phyloP scores from a whole-genome alignment of 2,329 filamentous ascomycete species.

The Chaetothyriales sp. region DNA sequence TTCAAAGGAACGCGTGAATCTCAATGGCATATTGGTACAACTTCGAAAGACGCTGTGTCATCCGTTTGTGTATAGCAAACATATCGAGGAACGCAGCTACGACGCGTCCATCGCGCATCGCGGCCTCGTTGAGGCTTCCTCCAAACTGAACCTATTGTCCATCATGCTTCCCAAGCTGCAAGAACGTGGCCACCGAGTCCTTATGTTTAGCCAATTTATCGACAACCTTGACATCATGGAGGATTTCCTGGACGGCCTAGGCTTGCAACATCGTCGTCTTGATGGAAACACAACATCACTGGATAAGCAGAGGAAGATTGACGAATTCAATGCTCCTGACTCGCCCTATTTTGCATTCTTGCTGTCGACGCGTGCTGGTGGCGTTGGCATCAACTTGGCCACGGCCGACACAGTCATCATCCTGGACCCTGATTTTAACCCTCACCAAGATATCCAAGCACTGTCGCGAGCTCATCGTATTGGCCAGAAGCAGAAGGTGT shows the following conservation, averaged over 20 bases:
- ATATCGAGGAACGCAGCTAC: conserved; percentile 71
- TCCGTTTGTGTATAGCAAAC: conserved; percentile 82
- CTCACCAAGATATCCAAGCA: conserved; percentile 93
- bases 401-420: conserved; percentile 98
- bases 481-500: conserved; percentile 86
- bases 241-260: conserved; percentile 71
- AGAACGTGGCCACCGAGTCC: conserved; percentile 72
- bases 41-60: conserved; percentile 89
- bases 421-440: conserved; percentile 92
- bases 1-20: conserved; percentile 61
- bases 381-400: conserved; percentile 93
- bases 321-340: conserved; percentile 75
- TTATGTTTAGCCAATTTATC: conserved; percentile 94
- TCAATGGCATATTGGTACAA: conserved; percentile 94
- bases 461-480: conserved; percentile 90
- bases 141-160: conserved; percentile 73
- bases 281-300: conserved; percentile 72
- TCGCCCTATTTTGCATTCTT: conserved; percentile 81
- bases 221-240: conserved; percentile 77
- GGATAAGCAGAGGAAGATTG: conserved; percentile 88
- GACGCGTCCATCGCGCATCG: conserved; percentile 49
- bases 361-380: conserved; percentile 83
- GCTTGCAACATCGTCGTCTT: conserved; percentile 61
- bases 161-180: conserved; percentile 76
- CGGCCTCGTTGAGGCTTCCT: conserved; percentile 80